Evolutionary conservation across 371 early-diverging fungal genomes (phyloP), one percentile per base, ranked within the genome.

Genomic region (Mortierella sp.): DNA sequence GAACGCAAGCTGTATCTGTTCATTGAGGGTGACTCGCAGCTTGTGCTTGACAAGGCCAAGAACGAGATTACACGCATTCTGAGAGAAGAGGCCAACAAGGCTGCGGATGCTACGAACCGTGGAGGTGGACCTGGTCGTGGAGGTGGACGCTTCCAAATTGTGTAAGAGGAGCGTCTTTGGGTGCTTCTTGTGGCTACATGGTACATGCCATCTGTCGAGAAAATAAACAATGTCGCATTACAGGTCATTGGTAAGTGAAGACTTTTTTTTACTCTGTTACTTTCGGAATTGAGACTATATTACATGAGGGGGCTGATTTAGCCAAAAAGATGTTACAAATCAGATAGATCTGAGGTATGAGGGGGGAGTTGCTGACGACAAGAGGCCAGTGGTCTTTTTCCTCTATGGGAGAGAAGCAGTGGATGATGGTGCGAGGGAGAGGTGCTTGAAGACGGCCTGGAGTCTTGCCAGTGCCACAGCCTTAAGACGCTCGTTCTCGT

Each of bases 1-100:
- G 98, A 98, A 82, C 94, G 98, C 81, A 98, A 98, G 89, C 89
- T 99, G 76, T 97, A 97, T 82, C 82, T 99, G 92, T 95, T 97
- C 76, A 96, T 99, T 86, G 99, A 99, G 87, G 97, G 97, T 9
- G 98, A 99, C 70, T 95, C 94, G 16, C 96, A 98, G 88, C 89
- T 95, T 74, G 94, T 94, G 16, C 95, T 98, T 16, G 98, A 98
- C 76, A 94, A 93, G 80, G 99, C 99, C n/a, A 95, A 95, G 90
- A 92, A 89, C 45, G 99, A 99, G 89, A 97, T 99, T 88, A 96
- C 95, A 85, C 94, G 97, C 26, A 95, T 98, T 72, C 84, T 99
- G 74, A 91, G 92, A 26, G 99, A 99, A 73, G 96, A 98, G 38
- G 96, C 94, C 9, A 86, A 92, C 21, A 90, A 91, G n/a, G 92